Base-by-base conservation (phyloP, 1,284 basidiomycete species). In the Hemileia vastatrix region DNA sequence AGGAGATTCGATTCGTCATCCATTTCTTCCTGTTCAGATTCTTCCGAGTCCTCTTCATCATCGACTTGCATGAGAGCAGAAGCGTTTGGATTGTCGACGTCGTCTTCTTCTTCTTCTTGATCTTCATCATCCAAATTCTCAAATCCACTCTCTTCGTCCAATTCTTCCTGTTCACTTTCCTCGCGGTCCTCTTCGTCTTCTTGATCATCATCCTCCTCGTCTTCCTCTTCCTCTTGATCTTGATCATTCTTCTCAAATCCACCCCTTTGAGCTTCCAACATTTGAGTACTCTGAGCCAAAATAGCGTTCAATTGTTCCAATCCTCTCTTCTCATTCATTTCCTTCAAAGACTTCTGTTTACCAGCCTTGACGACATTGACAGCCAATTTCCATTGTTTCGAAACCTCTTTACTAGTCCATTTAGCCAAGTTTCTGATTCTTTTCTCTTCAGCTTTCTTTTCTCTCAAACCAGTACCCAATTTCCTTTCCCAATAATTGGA, bases 271-370 rank as follows among this genome's bases (percentile, higher is more conserved):
- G 87, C 86, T 71, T 88, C 86, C 63, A 96, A 79, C 68, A 95
- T 84, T 57, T 87, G 85, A 0, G 88, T 88, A 47, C 90, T 94
- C 71, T 94, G 86, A 75, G 91, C 84, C 43, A 97, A 79, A 68
- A 97, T 90, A 2, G 86, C 88, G 74, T 92, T 88, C 24, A 97
- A 81, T 77, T 95, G 92, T 68, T 87, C 84, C 65, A 87, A 87
- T 0, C 86, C 86, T 9, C 82, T 77, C 19, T 83, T 80, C 66
- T 84, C 82, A 68, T 85, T 83, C 71, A 88, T 86, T 15, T 78
- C 82, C 67, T 83, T 82, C 56, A 81, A 78, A 61, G 79, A 78
- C 11, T 80, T 78, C 27, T 84, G 79, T 64, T 84, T 80, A 65
- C 85, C 81, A 54, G 88, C 85, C 4, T 87, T 83, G 15, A 93